These are phyloP conservation scores for Oryza longistaminata DNA, from an alignment of 176 grass and related monocot genomes.

Conservation along the genomic window DNA sequence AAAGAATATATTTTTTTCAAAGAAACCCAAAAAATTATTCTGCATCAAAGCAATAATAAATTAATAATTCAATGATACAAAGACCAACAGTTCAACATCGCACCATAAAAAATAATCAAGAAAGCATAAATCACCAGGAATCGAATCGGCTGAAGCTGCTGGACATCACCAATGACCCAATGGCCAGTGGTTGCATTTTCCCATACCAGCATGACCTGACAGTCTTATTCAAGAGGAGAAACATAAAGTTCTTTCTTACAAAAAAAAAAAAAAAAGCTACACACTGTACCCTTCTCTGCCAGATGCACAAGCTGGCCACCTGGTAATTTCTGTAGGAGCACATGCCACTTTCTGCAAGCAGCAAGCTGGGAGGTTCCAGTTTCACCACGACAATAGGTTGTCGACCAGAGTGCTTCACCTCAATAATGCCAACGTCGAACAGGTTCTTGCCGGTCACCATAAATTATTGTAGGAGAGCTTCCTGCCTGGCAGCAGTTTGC, in stretches of 20 bases:
- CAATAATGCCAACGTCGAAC: conserved; percentile 33
- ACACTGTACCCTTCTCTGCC: conserved; percentile 27
- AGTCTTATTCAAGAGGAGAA: conserved; percentile 24
- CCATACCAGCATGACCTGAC: conserved; percentile 30
- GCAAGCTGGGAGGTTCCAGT: background rate
- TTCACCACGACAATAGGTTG: conserved; percentile 15
- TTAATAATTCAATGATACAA: background rate
- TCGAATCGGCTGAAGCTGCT: conserved; percentile 3
- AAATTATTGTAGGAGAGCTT: conserved; percentile 36
- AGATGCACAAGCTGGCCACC: conserved; percentile 43
- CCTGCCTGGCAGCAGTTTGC: conserved; percentile 19
- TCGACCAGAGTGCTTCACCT: conserved; percentile 1
- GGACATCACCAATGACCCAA: background rate
- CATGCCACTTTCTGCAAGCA: conserved; percentile 31
- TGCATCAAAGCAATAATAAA: background rate
- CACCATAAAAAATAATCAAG: background rate
- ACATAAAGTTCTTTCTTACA: conserved; percentile 15
- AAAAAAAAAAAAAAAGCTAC: background rate
- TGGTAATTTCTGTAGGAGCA: conserved; percentile 30
- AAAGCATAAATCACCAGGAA: background rate
- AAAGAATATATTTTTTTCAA: background rate
- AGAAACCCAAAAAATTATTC: background rate
- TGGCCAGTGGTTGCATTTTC: background rate
- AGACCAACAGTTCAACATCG: background rate
- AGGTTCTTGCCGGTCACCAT: background rate